A percentile compares a stretch with the other conserved stretches of the same genome.
Conservation (phyloP, 352 stramenopile genomes). For the Pythium pyrilobum region DNA sequence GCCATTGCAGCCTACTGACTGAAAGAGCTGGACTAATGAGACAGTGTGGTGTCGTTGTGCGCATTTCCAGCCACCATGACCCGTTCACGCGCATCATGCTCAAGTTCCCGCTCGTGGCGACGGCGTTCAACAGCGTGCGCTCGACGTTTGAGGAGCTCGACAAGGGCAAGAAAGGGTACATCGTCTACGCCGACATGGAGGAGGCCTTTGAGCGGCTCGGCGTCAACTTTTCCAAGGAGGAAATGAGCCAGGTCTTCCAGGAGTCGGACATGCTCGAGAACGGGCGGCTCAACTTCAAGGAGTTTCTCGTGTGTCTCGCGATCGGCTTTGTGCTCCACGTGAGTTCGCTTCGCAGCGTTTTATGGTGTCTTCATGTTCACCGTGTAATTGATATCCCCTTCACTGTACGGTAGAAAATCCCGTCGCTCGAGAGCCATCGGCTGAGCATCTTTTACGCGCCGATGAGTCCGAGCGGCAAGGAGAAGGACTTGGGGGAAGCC, state of each 20-base stretch:
- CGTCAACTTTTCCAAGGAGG: constrained; percentile 63
- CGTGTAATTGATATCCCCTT: too few relatives aligned
- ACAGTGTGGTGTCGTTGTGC: neutral
- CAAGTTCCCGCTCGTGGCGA: constrained; percentile 61
- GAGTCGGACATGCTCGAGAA: constrained; percentile 84
- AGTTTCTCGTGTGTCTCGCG: constrained; percentile 84
- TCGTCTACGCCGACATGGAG: constrained; percentile 68
- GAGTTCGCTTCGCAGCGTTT: neutral
- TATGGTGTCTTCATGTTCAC: too few relatives aligned
- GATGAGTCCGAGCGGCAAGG: constrained; percentile 29
- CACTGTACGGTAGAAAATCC: constrained; percentile 54
- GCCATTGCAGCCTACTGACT: too few relatives aligned
- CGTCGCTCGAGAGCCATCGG: constrained; percentile 55
- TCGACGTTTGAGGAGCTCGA: constrained; percentile 65
- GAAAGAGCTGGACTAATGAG: too few relatives aligned
- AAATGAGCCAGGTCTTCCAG: constrained; percentile 69
- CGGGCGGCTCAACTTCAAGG: constrained; percentile 78
- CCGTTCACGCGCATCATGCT: constrained; percentile 78
- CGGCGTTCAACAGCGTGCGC: constrained; percentile 76
- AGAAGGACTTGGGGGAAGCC: neutral
- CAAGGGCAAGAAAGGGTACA: constrained; percentile 62
- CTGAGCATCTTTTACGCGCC: constrained; percentile 82
- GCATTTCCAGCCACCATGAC: constrained; percentile 27
- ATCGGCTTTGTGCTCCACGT: constrained; percentile 83
- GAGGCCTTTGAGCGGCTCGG: constrained; percentile 71